phyloP scores from a whole-genome alignment of 805 yeast species.

The Yarrowia divulgata region DNA sequence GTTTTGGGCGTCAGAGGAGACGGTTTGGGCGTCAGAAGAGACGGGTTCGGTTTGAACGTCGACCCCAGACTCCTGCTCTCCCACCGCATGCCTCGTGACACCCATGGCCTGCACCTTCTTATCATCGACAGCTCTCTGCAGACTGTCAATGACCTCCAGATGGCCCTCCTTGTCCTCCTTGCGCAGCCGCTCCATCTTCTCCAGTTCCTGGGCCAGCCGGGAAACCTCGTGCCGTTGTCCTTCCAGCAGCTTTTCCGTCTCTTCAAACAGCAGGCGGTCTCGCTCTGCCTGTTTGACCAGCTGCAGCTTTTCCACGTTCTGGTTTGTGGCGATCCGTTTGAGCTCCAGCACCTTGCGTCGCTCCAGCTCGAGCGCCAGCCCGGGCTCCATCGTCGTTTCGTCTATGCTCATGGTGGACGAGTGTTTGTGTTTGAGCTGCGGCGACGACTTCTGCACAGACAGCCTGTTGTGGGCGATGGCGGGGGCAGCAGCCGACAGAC shows the following conservation, averaged over 20 bases:
- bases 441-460: not conserved
- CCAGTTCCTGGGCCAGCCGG: conserved; percentile 31
- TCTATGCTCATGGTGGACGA: conserved; percentile 1
- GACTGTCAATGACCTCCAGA: conserved; percentile 6
- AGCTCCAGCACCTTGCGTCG: conserved; percentile 30
- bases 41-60: no score
- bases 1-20: no score
- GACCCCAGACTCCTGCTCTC: no score
- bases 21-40: no score
- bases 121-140: not conserved
- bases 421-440: conserved; percentile 6
- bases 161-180: conserved; percentile 20
- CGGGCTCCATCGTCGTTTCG: conserved; percentile 7
- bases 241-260: conserved; percentile 23
- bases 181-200: not conserved
- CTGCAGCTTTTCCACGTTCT: conserved; percentile 26
- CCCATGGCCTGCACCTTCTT: conserved; percentile 1
- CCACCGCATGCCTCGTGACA: not conserved
- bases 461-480: not conserved
- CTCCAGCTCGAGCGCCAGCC: conserved; percentile 24
- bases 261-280: conserved; percentile 21
- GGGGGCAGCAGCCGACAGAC: not conserved
- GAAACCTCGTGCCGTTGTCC: conserved; percentile 5
- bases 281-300: conserved; percentile 25
- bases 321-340: conserved; percentile 32